Evolutionary conservation across 257 asterid species (phyloP), one percentile per base, ranked within the genome.

Genomic region (Fraxinus cuspidata): DNA sequence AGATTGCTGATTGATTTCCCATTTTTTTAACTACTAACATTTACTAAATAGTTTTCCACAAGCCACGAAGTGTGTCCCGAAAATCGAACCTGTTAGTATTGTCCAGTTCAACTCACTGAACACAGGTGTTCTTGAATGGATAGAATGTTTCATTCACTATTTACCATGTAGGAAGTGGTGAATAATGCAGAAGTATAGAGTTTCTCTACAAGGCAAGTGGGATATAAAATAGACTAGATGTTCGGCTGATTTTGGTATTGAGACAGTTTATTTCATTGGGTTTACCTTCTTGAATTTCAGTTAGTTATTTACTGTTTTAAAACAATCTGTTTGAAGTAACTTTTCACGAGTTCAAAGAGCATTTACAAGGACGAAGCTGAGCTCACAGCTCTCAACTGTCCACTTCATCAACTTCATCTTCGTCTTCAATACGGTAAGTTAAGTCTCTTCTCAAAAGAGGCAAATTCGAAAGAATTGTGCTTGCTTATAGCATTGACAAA

Each of bases 1-100:
- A 80, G 71, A 82, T 67, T 73, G 23, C 78, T 70, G 64, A 10
- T 80, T 77, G n/a, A 68, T 73, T 75, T 78, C 49, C 79, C 76
- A 25, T 32, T 56, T 16, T 40, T 12, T 29, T 47, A 64, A 16
- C 70, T 15, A 44, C 0, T 15, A 44, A 44, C 13, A 3, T 44
- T 44, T 53, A 18, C 63, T n/a, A 53, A 19, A 53, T 19, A 53
- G 63, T 53, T 13, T 53, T 53, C 63, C 63, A 5, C 21, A 51
- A 19, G 63, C 63, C 63, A 16, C 5, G 18, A 1, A 19, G 23
- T 2, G 1, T 60, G 68, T 23, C 68, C 8, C 7, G 7, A 51
- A 5, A 18, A 18, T 53, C 29, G 28, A n/a, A 56, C 65, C 65
- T 2, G 29, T 16, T 6, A 53, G 32, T 63, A 25, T 2, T 9